Conservation (phyloP, 1,284 basidiomycete genomes). For the Leccinum subrobustum region DNA sequence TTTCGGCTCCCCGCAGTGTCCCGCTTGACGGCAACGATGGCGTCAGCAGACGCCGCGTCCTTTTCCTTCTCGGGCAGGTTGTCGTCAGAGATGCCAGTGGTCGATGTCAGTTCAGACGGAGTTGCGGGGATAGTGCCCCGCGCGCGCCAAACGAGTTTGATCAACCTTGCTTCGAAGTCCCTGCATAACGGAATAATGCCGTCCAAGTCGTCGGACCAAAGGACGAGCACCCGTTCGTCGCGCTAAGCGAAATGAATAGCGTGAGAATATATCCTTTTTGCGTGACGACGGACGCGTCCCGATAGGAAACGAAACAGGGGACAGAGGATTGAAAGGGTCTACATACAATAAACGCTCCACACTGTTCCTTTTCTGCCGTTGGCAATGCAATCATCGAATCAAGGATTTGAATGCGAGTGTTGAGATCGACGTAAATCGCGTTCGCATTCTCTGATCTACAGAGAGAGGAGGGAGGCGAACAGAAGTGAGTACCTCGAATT, state of each 20-base stretch:
- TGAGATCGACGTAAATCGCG: slow-evolving; percentile 62
- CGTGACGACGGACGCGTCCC: neutral
- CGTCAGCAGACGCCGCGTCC: slow-evolving; percentile 23
- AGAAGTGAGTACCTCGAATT: neutral
- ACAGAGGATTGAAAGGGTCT: neutral
- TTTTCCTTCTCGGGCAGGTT: slow-evolving; percentile 49
- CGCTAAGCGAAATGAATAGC: slow-evolving; percentile 42
- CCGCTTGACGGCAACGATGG: slow-evolving; percentile 30
- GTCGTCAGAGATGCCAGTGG: slow-evolving; percentile 48
- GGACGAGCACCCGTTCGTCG: slow-evolving; percentile 69
- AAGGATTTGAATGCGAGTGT: slow-evolving; percentile 71
- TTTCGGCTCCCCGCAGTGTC: slow-evolving; percentile 21
- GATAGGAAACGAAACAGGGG: neutral
- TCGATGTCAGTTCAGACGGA: slow-evolving; percentile 48
- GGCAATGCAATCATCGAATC: slow-evolving; percentile 68
- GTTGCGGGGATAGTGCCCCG: slow-evolving; percentile 35
- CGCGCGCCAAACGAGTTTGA: slow-evolving; percentile 76
- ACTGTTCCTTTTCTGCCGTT: slow-evolving; percentile 78
- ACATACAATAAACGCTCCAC: slow-evolving; percentile 76
- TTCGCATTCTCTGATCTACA: slow-evolving; percentile 44
- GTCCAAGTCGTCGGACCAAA: slow-evolving; percentile 78
- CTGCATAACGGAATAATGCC: slow-evolving; percentile 64
- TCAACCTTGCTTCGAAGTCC: slow-evolving; percentile 75
- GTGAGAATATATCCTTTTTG: slow-evolving; percentile 27
- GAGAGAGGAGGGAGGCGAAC: neutral